Evolutionary conservation across 1,139 yeast species (phyloP), one percentile per base, ranked within the genome.

Genomic region (Sugiyamaella castrensis): DNA sequence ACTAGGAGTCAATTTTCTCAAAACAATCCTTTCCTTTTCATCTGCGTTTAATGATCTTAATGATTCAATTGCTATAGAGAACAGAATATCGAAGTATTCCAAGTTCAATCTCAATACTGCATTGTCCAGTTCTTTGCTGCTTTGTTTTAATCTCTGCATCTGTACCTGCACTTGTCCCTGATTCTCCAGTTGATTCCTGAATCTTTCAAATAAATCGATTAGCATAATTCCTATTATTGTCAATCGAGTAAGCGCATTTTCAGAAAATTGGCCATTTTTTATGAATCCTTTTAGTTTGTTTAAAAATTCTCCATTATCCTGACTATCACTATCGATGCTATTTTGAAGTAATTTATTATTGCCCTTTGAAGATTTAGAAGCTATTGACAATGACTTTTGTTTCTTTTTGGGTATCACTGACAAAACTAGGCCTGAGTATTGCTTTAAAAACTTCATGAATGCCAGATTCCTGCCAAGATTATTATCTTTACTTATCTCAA

Each of bases 1-100:
- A 12, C 43, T 36, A 1, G 54, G 49, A 1, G 51, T 41, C 24
- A 12, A 49, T 31, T 27, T n/a, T 31, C 12, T 31, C 34, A 31
- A 31, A 13, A 6, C 12, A 3, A 5, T 31, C 13, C 34, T n/a
- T 6, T 19, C 24, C 5, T 19, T 5, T 19, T 19, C 24, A 19
- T 19, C 24, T 19, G 24, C 24, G 5, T 19, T 19, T 19, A 19
- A 19, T n/a, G n/a, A n/a, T n/a, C n/a, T n/a, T n/a, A n/a, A n/a
- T n/a, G n/a, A n/a, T 2, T 31, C 6, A 6, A 31, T 31, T n/a
- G 12, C 34, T 31, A 13, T 6, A 5, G 24, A 19, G 24, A n/a
- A 31, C 13, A 31, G 34, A 31, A 31, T 31, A n/a, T 31, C 34
- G 34, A 31, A 13, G 5, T 31, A n/a, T 31, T 13, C 12, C 12